Conservation (phyloP, 441 rosid species). For the Manihot esculenta region DNA sequence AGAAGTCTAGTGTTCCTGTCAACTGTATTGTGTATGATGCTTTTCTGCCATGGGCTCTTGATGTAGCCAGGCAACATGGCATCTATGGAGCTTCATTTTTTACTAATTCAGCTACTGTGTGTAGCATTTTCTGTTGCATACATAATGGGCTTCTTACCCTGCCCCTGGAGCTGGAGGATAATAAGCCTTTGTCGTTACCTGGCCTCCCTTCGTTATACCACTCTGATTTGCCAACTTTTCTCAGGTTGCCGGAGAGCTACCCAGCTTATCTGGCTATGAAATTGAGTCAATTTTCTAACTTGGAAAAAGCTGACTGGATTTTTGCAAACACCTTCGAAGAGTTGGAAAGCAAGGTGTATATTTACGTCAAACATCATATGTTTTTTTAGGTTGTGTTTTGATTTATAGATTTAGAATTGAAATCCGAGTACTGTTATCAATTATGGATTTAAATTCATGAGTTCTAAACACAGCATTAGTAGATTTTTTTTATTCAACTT, state of each 20-base stretch:
- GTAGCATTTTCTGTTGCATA: slow-evolving; percentile 37
- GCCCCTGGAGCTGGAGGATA: slow-evolving; percentile 36
- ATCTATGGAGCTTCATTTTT: slow-evolving; percentile 60
- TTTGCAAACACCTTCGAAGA: slow-evolving; percentile 55
- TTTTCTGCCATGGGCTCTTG: slow-evolving; percentile 77
- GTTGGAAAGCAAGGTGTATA: slow-evolving; percentile 50
- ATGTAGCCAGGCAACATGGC: slow-evolving; percentile 56
- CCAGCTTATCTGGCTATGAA: slow-evolving; percentile 56
- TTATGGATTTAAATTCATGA: no score
- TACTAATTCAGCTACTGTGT: slow-evolving; percentile 58
- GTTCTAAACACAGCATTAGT: no score
- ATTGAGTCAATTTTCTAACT: slow-evolving; percentile 47
- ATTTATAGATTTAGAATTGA: no score
- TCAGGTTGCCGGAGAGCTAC: slow-evolving; percentile 39
- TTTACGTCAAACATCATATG: not conserved
- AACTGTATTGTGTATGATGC: slow-evolving; percentile 63
- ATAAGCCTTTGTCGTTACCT: slow-evolving; percentile 36
- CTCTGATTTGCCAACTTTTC: slow-evolving; percentile 55
- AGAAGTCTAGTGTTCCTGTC: slow-evolving; percentile 36
- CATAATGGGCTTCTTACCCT: slow-evolving; percentile 36
- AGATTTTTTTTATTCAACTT: no score
- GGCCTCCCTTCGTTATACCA: slow-evolving; percentile 51
- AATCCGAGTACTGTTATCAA: no score
- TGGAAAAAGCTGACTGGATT: slow-evolving; percentile 56
- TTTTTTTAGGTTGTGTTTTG: no score